A percentile compares a stretch with the other conserved stretches of the same genome.
Evolutionary conservation across 2,329 filamentous ascomycete genomes (phyloP).

Genomic region (Colletotrichum limetticola): DNA sequence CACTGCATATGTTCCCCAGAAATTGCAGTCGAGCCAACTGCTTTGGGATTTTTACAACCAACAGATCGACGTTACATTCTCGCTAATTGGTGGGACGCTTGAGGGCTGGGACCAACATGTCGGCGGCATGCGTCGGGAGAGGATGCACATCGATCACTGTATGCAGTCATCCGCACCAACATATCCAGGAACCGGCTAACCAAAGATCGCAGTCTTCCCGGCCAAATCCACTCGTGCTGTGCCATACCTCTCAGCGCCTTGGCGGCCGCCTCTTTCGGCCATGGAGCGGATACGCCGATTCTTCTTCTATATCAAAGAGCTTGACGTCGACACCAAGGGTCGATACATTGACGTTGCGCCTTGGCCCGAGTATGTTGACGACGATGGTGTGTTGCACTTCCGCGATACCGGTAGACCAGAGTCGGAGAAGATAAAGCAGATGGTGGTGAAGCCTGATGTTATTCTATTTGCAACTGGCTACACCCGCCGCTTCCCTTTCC

Average conservation of each 20-base stretch:
- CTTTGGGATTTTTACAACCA: conserved; percentile 53
- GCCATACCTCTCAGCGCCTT: conserved; percentile 47
- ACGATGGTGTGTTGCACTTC: conserved; percentile 46
- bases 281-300: conserved; percentile 45
- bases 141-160: conserved; percentile 35
- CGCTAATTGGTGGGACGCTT: conserved; percentile 55
- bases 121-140: conserved; percentile 49
- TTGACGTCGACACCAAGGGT: conserved; percentile 36
- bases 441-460: conserved; percentile 47
- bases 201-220: conserved; percentile 41
- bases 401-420: conserved; percentile 43
- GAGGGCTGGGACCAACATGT: conserved; percentile 60
- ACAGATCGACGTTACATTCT: conserved; percentile 56
- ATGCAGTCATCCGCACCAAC: neutral
- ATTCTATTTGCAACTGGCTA: conserved; percentile 52
- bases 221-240: conserved; percentile 48
- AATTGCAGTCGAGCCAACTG: conserved; percentile 52
- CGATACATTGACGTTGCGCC: conserved; percentile 49
- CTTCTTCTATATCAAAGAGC: conserved; percentile 43
- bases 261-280: conserved; percentile 40
- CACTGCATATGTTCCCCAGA: conserved; percentile 59
- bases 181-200: neutral
- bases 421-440: conserved; percentile 41
- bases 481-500: conserved; percentile 45
- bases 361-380: conserved; percentile 45